A percentile compares a stretch with the other conserved stretches of the same genome.
Conservation (phyloP, 345 rosid species). For the Eutrema heterophyllum region DNA sequence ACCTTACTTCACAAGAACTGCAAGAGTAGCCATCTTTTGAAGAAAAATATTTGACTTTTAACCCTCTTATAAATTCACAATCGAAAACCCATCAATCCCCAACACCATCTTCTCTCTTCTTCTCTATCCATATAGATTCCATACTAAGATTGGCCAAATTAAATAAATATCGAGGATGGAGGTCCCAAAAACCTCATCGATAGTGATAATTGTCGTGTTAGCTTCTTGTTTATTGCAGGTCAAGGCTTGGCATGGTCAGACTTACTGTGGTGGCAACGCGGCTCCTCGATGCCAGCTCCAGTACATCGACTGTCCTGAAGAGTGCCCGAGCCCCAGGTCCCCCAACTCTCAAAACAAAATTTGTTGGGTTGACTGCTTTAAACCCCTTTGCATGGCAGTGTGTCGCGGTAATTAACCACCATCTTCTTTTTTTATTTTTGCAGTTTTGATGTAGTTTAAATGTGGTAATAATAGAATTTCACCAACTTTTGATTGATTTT, state of each 20-base stretch:
- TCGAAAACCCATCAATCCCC: neutral
- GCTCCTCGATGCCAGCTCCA: slow-evolving; percentile 18
- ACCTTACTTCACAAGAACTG: neutral
- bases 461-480: neutral
- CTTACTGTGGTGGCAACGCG: slow-evolving; percentile 4
- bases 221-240: slow-evolving; percentile 1
- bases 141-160: neutral
- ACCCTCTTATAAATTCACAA: neutral
- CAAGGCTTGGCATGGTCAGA: slow-evolving; percentile 14
- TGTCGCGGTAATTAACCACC: slow-evolving; percentile 20
- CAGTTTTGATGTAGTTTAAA: neutral
- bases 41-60: slow-evolving; percentile 2
- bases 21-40: neutral
- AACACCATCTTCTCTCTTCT: neutral
- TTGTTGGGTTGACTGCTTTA: slow-evolving; percentile 28
- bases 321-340: slow-evolving; percentile 18
- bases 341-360: slow-evolving; percentile 12
- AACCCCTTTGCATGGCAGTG: slow-evolving; percentile 21
- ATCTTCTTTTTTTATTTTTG: neutral
- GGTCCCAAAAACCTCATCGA: neutral
- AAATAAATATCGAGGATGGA: neutral
- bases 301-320: slow-evolving; percentile 20
- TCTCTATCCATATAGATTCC: neutral
- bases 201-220: neutral
- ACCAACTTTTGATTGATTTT: neutral